A percentile compares a stretch with the other conserved stretches of the same genome.
Conservation (phyloP, 495 filamentous ascomycete species). For the Talaromyces liani region DNA sequence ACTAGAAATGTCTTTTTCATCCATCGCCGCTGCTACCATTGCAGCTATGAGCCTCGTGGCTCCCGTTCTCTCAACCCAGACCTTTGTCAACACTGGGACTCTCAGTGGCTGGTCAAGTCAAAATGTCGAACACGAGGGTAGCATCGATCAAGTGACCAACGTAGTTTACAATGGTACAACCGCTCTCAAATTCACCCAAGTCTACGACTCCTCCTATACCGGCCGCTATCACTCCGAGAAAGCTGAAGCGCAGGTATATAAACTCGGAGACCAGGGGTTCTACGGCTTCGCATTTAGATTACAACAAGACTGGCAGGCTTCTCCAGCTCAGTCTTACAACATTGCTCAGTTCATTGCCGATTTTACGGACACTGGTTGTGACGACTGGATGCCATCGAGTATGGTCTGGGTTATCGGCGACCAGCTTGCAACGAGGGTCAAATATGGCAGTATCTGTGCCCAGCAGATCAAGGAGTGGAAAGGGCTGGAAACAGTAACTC, state of each 20-base stretch:
- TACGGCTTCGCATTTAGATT: slow-evolving; percentile 52
- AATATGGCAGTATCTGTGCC: slow-evolving; percentile 35
- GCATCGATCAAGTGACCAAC: slow-evolving; percentile 39
- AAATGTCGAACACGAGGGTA: slow-evolving; percentile 37
- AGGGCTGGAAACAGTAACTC: slow-evolving; percentile 29
- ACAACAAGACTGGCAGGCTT: slow-evolving; percentile 41
- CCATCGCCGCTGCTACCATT: not conserved
- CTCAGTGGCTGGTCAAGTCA: slow-evolving; percentile 37
- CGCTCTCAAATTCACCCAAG: slow-evolving; percentile 47
- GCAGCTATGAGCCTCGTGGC: not conserved
- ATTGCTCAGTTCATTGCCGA: slow-evolving; percentile 51
- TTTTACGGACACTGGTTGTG: slow-evolving; percentile 39
- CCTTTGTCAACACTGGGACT: slow-evolving; percentile 46
- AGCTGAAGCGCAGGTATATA: slow-evolving; percentile 37
- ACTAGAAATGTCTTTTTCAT: not conserved
- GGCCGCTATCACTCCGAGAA: slow-evolving; percentile 53
- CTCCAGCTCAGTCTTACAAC: slow-evolving; percentile 41
- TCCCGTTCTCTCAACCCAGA: slow-evolving; percentile 19
- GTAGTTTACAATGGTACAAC: slow-evolving; percentile 34
- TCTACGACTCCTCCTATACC: slow-evolving; percentile 35
- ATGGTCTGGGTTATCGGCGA: slow-evolving; percentile 46
- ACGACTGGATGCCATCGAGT: slow-evolving; percentile 44
- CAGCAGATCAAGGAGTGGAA: slow-evolving; percentile 25
- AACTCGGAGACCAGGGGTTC: slow-evolving; percentile 41
- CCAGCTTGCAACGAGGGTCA: slow-evolving; percentile 39